A percentile compares a stretch with the other conserved stretches of the same genome.
Evolutionary conservation across 345 rosid genomes (phyloP).

Genomic region (Pseudoturritis turrita): DNA sequence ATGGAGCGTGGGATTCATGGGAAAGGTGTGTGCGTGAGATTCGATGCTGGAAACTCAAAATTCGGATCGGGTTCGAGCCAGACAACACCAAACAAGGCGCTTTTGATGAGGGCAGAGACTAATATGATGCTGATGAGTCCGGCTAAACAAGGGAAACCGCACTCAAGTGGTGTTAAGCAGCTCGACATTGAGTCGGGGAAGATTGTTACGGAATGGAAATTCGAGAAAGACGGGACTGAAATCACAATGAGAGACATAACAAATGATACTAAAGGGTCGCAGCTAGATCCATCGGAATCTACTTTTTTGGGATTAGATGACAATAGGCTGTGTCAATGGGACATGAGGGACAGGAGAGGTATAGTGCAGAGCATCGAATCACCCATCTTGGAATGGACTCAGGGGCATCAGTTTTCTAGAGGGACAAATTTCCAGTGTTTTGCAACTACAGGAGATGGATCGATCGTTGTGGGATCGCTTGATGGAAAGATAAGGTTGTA

Average conservation of each 20-base stretch:
- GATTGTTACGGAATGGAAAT: conserved; percentile 88
- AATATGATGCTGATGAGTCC: conserved; percentile 99
- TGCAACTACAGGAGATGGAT: conserved; percentile 90
- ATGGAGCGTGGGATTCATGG: conserved; percentile 68
- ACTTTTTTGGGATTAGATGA: conserved; percentile 92
- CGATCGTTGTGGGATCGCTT: conserved; percentile 80
- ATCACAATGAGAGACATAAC: conserved; percentile 81
- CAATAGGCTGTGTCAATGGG: conserved; percentile 95
- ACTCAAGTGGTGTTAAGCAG: conserved; percentile 68
- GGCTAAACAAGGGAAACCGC: conserved; percentile 60
- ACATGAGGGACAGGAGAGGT: conserved; percentile 84
- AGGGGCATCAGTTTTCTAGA: conserved; percentile 92
- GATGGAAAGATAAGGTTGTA: conserved; percentile 95
- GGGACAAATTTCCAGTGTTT: conserved; percentile 97
- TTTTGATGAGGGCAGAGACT: conserved; percentile 92
- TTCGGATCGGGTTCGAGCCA: conserved; percentile 28
- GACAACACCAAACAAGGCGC: conserved; percentile 69
- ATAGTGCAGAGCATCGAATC: conserved; percentile 72
- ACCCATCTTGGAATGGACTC: conserved; percentile 81
- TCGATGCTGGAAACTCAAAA: conserved; percentile 38
- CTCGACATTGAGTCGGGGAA: conserved; percentile 83
- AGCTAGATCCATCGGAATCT: conserved; percentile 89
- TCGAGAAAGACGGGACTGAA: conserved; percentile 86
- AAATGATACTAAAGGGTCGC: conserved; percentile 82
- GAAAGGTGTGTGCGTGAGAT: conserved; percentile 68